Percentiles rank a stretch among this genome's conserved stretches.
These are phyloP conservation scores for Anisogramma anomala DNA, from an alignment of 2,329 filamentous ascomycete species.

Conservation along the genomic window DNA sequence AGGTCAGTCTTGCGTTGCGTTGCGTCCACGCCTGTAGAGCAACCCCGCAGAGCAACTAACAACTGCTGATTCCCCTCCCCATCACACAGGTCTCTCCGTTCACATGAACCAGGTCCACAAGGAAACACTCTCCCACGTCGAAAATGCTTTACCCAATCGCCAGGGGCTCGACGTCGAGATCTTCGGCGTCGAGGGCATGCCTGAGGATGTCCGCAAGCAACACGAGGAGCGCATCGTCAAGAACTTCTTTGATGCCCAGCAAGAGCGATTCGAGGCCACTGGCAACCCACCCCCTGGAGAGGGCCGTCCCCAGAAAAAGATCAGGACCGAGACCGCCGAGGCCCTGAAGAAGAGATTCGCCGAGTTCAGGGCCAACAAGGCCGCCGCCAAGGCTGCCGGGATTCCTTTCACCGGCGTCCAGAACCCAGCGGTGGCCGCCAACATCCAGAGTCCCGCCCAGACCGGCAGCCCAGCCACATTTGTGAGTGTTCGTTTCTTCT, in stretches of 20 bases:
- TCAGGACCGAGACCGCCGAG: conserved; percentile 61
- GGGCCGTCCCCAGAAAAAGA: conserved; percentile 54
- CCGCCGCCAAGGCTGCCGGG: conserved; percentile 44
- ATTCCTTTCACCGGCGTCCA: conserved; percentile 37
- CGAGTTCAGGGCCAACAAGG: conserved; percentile 60
- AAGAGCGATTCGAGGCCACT: conserved; percentile 67
- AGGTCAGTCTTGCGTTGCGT: conserved; percentile 43
- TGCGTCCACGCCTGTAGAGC: neutral
- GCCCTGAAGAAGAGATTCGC: conserved; percentile 73
- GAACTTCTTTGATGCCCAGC: conserved; percentile 75
- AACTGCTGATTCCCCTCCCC: conserved; percentile 7
- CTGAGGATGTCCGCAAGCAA: conserved; percentile 68
- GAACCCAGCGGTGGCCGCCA: conserved; percentile 37
- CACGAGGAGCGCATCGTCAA: conserved; percentile 80
- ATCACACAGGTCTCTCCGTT: conserved; percentile 69
- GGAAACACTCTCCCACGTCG: conserved; percentile 73
- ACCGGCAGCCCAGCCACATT: conserved; percentile 42
- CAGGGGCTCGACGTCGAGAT: conserved; percentile 85
- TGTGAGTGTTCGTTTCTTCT: conserved; percentile 38
- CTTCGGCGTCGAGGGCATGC: conserved; percentile 96
- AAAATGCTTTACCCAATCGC: conserved; percentile 83
- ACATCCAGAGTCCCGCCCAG: conserved; percentile 38
- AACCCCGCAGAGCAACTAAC: conserved; percentile 10
- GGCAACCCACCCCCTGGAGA: conserved; percentile 70
- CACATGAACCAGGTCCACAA: conserved; percentile 99